These are phyloP conservation scores for Xylariomycetidae sp. DNA, from an alignment of 2,329 filamentous ascomycete genomes.

Conservation along the genomic window DNA sequence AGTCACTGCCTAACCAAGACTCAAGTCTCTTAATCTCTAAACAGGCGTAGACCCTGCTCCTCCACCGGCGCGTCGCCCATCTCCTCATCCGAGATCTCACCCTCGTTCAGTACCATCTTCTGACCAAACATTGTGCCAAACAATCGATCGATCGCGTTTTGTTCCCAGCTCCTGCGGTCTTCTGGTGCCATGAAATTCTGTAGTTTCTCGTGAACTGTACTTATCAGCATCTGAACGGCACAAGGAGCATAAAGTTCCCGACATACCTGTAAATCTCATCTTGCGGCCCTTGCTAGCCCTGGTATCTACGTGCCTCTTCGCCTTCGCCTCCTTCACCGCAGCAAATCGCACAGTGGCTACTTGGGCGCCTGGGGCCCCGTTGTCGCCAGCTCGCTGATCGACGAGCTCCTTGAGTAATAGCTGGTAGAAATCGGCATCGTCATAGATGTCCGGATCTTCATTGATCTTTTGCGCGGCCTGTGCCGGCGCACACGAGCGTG, in stretches of 20 bases:
- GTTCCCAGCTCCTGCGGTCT: constrained; percentile 75
- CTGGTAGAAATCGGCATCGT: constrained; percentile 94
- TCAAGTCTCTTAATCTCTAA: constrained; percentile 35
- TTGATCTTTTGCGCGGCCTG: constrained; percentile 56
- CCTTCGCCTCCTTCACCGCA: constrained; percentile 70
- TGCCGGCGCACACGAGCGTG: constrained; percentile 71
- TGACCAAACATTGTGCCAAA: constrained; percentile 73
- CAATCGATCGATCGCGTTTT: constrained; percentile 70
- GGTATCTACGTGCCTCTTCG: constrained; percentile 80
- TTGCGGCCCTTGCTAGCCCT: constrained; percentile 94
- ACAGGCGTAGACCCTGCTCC: constrained; percentile 50
- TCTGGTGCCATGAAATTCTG: constrained; percentile 98
- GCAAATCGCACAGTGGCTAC: constrained; percentile 58
- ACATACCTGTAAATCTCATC: constrained; percentile 75
- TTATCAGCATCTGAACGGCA: too few species aligned
- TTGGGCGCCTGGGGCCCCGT: constrained; percentile 39
- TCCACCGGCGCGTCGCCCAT: constrained; percentile 47
- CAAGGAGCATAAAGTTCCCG: too few species aligned
- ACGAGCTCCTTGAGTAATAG: constrained; percentile 88
- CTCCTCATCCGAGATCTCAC: constrained; percentile 44
- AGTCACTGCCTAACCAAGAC: too few species aligned
- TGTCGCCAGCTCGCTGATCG: constrained; percentile 75
- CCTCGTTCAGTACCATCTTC: constrained; percentile 61
- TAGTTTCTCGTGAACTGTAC: constrained; percentile 81
- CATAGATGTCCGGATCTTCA: constrained; percentile 67